Base-by-base conservation (phyloP, 1,139 yeast genomes). In the Meyerozyma athensensis region DNA sequence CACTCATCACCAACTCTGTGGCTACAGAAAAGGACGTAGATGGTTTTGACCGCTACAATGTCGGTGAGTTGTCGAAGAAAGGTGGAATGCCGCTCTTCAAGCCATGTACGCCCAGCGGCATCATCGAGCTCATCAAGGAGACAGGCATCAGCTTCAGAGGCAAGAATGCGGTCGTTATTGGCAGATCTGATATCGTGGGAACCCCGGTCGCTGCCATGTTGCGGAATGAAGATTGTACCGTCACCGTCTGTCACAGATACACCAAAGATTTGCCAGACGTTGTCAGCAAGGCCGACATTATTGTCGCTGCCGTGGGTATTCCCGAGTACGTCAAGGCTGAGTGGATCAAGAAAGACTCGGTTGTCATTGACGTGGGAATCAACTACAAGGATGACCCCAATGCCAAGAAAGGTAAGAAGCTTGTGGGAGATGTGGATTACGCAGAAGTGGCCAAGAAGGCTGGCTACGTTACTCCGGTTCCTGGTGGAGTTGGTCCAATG, bases 401-500 rank as follows among this genome's bases (percentile, higher is more conserved):
- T 38, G 84, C 78, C 58, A 87, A 89, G 64, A 73, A 86, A 7
- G 98, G 98, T 36, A 77, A 78, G 54, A 78, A 84, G 57, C 74
- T 90, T 63, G 96, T 89, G 36, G 99, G 99, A 42, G 98, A 92
- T 58, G 96, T 90, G 43, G 96, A 90, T 47, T 89, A 76, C 52
- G 81, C 72, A 36, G 65, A 79, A 19, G 87, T 87, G 39, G 56
- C 73, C 36, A 68, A 75, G 39, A 77, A 74, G 43, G 96, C 95
- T 21, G 72, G 82, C 26, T 72, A 74, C 54, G 76, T 92, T 56
- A 92, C 98, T 18, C 98, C 98, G 20, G 99, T 92, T 41, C 99
- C 98, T 36, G 99, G 99, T 57, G 98, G 98, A 49, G 98, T 92
- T 43, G 98, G 98, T 38, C 99, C 98, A 52, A 92, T 92, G 97